Base-by-base conservation (phyloP, 2,329 filamentous ascomycete species). In the Penicillium sp. region DNA sequence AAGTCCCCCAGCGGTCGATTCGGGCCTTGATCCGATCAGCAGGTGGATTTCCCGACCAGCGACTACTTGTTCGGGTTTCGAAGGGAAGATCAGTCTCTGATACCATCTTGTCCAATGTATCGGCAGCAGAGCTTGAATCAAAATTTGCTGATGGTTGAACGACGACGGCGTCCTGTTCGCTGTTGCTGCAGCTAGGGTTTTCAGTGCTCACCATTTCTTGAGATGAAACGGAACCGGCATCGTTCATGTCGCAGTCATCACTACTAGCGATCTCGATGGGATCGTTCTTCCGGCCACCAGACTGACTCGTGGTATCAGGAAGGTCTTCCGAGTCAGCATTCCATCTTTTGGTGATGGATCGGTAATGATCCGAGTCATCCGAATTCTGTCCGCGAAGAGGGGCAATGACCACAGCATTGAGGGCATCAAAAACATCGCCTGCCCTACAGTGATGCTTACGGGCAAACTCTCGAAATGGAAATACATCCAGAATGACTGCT, bases 381-480 rank as follows among this genome's bases (percentile, higher is more conserved):
- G 41, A 32, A 4, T 32, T 12, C n/a, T 29, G 17, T 2, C 8
- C 17, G 17, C 30, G 33, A 10, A 57, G 44, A 11, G 56, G 55
- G 2, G 31, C 41, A 10, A 55, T 12, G 18, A 59, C 42, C 3
- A 51, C 41, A 1, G 48, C 49, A 16, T 32, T 37, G 9, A 60
- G 23, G 2, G 50, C 54, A 17, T 44, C 34, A 6, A 48, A 33
- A 11, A 58, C 47, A 9, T 56, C 44, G 2, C 30, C 20, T 1
- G 39, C 10, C 5, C 20, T 38, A 28, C 57, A 61, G 6, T 32
- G 26, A 23, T 60, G 45, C 6, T 38, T 29, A 10, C 35, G 5
- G 3, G 59, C 56, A 36, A 61, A 59, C 1, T 29, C 22, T 3
- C 41, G 18, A 17, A 54, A 45, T 1, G 57, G 57, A 25, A 62